phyloP scores from a whole-genome alignment of 192 early-diverging fungal genomes.

The Phlyctochytrium arcticum region DNA sequence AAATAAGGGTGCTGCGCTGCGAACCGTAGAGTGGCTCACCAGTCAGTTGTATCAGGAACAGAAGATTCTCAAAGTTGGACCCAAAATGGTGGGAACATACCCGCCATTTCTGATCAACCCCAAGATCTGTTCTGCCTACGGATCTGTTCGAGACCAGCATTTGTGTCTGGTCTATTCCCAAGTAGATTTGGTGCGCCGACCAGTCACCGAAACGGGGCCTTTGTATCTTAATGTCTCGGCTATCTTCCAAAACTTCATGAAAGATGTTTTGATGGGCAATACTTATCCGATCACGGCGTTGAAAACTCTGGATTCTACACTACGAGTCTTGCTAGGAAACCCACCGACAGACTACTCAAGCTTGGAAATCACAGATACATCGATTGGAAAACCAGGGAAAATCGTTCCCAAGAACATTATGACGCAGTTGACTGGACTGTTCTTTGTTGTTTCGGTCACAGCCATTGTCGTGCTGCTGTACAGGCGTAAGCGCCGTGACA shows the following conservation, averaged over 20 bases:
- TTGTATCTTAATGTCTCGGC: constrained; percentile 5
- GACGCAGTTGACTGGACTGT: constrained; percentile 19
- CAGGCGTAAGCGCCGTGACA: constrained; percentile 6
- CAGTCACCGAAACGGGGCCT: constrained; percentile 5
- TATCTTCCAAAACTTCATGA: not conserved
- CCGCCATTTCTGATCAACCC: constrained; percentile 17
- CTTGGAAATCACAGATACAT: not conserved
- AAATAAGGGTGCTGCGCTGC: constrained; percentile 34
- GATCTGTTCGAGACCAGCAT: constrained; percentile 1
- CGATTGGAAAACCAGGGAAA: constrained; percentile 12
- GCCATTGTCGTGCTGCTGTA: constrained; percentile 4
- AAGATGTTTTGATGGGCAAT: constrained; percentile 10
- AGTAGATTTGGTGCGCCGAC: constrained; percentile 8
- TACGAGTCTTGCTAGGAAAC: constrained; percentile 3
- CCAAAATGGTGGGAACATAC: constrained; percentile 21
- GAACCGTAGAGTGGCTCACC: constrained; percentile 19
- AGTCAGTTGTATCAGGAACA: constrained; percentile 13
- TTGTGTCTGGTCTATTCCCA: constrained; percentile 14
- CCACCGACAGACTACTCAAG: not conserved
- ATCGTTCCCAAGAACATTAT: constrained; percentile 3
- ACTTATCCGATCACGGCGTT: constrained; percentile 13
- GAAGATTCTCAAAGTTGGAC: constrained; percentile 14
- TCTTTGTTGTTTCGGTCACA: constrained; percentile 8
- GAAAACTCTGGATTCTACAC: not conserved
- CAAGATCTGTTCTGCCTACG: constrained; percentile 8